Percentiles rank a stretch among this genome's conserved stretches.
Evolutionary conservation across 75 land plant genomes (phyloP).

Genomic region (Cupressus sempervirens): DNA sequence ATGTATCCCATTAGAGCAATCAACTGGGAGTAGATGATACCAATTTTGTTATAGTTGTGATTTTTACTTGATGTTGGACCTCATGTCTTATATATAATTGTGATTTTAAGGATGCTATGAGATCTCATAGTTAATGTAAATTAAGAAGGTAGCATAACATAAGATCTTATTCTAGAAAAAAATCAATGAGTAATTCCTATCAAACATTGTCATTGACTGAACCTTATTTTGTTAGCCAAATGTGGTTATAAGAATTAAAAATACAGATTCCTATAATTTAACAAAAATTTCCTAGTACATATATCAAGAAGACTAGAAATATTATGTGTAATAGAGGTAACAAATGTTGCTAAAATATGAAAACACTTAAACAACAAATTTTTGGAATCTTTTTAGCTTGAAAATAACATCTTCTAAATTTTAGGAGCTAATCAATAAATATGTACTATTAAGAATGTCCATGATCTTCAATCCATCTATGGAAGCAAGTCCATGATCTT

Average conservation of each 20-base stretch:
- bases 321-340: neutral
- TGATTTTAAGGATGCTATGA: too few species aligned
- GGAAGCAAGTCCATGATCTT: neutral
- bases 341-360: neutral
- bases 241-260: neutral
- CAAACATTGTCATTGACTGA: neutral
- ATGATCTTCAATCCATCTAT: too few species aligned
- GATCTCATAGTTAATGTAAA: too few species aligned
- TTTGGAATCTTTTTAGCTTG: neutral
- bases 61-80: neutral
- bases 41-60: neutral
- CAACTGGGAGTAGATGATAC: neutral
- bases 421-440: too few species aligned
- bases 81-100: neutral
- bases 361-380: neutral
- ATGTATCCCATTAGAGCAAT: neutral
- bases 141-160: too few species aligned
- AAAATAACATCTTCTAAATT: neutral
- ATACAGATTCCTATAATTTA: neutral
- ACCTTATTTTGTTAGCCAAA: neutral
- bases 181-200: too few species aligned
- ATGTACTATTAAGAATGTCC: too few species aligned
- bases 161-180: too few species aligned
- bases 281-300: neutral
- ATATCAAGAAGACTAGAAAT: neutral